Evolutionary conservation across 306 rosid species (phyloP).

Genomic region (Pyrus communis): DNA sequence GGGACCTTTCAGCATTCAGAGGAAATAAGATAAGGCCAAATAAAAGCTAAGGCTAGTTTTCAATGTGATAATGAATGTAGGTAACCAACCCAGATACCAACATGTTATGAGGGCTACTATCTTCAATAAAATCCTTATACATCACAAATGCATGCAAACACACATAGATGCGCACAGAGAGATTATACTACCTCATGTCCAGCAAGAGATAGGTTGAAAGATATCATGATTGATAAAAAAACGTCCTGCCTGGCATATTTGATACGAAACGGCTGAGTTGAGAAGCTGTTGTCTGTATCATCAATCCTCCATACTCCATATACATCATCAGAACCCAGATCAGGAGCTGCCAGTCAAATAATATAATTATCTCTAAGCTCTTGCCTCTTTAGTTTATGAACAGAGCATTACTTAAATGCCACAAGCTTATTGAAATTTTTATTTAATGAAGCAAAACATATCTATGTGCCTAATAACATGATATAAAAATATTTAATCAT

Average conservation of each 20-base stretch:
- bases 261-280: conserved; percentile 82
- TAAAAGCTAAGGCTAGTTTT: neutral
- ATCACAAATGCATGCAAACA: neutral
- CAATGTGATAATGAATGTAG: neutral
- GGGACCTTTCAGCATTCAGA: neutral
- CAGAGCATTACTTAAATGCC: neutral
- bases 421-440: neutral
- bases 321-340: conserved; percentile 46
- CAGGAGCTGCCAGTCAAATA: conserved; percentile 61
- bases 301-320: conserved; percentile 86
- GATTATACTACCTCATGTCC: conserved; percentile 51
- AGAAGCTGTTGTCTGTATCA: conserved; percentile 83
- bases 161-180: neutral
- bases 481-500: neutral
- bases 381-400: conserved; percentile 1
- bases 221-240: conserved; percentile 70
- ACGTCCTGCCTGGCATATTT: conserved; percentile 84
- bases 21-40: neutral
- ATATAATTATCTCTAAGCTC: conserved; percentile 1
- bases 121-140: neutral
- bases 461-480: neutral
- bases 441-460: neutral
- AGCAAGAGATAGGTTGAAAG: conserved; percentile 56
- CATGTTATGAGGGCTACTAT: neutral
- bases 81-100: neutral